A percentile compares a stretch with the other conserved stretches of the same genome.
These are phyloP conservation scores for Colletotrichum sp. DNA, from an alignment of 2,329 filamentous ascomycete genomes.

Conservation along the genomic window DNA sequence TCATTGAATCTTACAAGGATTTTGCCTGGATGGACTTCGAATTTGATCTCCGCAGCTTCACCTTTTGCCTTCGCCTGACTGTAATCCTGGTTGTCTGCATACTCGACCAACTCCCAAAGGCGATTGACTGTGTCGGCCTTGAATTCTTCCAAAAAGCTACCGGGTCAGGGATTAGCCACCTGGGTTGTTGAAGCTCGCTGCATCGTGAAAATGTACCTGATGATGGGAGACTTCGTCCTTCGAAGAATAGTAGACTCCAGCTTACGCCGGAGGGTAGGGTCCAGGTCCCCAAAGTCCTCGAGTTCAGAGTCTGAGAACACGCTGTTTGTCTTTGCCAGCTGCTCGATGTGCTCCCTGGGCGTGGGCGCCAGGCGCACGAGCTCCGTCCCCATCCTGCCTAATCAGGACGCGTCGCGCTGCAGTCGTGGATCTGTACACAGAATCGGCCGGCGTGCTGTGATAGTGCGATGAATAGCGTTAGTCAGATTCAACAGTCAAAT, in stretches of 20 bases:
- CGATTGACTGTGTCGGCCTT: conserved; percentile 41
- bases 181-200: not conserved
- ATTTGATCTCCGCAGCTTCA: conserved; percentile 28
- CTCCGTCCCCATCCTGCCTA: not conserved
- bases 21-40: conserved; percentile 36
- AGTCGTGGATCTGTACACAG: not conserved
- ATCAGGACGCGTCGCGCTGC: not conserved
- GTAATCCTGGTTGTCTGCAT: conserved; percentile 57
- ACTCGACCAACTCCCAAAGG: conserved; percentile 58
- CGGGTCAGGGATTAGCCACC: not conserved
- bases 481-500: not conserved
- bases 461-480: not conserved
- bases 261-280: not conserved
- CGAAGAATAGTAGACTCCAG: not conserved
- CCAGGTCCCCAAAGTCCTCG: not conserved
- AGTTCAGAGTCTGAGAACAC: not conserved
- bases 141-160: not conserved
- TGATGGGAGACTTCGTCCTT: not conserved
- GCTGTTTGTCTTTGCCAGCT: not conserved
- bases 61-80: conserved; percentile 21
- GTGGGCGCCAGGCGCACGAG: not conserved
- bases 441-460: not conserved
- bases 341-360: not conserved
- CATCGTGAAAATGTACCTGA: not conserved
- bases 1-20: conserved; percentile 57